Conservation (phyloP, 2,329 filamentous ascomycete species). For the Fusarium devonianum region DNA sequence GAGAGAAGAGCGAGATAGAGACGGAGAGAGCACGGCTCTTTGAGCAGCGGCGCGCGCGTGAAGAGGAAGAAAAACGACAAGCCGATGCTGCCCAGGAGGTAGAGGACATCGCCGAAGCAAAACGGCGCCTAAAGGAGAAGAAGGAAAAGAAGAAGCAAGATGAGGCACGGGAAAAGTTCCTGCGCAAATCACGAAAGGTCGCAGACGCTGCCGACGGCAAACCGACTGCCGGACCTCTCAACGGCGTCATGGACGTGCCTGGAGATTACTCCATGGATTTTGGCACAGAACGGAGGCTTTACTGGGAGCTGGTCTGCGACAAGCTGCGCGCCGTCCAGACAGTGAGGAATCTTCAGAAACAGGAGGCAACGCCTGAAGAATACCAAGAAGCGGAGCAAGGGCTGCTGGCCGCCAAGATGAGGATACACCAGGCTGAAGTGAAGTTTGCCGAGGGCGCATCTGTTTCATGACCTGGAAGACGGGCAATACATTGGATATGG, state of each 20-base stretch:
- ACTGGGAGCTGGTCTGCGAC: conserved; percentile 52
- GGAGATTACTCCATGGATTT: conserved; percentile 46
- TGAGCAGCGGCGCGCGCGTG: conserved; percentile 48
- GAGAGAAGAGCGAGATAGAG: conserved; percentile 46
- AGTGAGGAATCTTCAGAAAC: conserved; percentile 44
- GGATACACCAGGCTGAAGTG: conserved; percentile 50
- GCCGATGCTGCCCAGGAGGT: conserved; percentile 50
- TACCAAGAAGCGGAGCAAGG: conserved; percentile 42
- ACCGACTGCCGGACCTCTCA: conserved; percentile 41
- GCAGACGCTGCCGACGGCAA: conserved; percentile 39
- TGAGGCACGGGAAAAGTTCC: conserved; percentile 39
- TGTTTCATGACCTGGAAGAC: conserved; percentile 13
- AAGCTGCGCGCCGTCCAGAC: conserved; percentile 51
- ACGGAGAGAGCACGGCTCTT: conserved; percentile 49
- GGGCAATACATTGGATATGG: conserved; percentile 7
- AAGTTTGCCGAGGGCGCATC: conserved; percentile 45
- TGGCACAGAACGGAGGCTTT: conserved; percentile 44
- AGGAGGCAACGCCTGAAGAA: conserved; percentile 37
- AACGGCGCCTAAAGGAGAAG: conserved; percentile 49
- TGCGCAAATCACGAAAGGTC: conserved; percentile 48
- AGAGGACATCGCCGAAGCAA: conserved; percentile 49
- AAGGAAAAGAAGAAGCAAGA: conserved; percentile 51
- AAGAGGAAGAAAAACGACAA: conserved; percentile 48
- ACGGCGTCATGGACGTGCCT: conserved; percentile 47
- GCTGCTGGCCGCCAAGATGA: conserved; percentile 43